Evolutionary conservation across 73 alveolate genomes (phyloP).

Genomic region (Paramecium primaurelia): DNA sequence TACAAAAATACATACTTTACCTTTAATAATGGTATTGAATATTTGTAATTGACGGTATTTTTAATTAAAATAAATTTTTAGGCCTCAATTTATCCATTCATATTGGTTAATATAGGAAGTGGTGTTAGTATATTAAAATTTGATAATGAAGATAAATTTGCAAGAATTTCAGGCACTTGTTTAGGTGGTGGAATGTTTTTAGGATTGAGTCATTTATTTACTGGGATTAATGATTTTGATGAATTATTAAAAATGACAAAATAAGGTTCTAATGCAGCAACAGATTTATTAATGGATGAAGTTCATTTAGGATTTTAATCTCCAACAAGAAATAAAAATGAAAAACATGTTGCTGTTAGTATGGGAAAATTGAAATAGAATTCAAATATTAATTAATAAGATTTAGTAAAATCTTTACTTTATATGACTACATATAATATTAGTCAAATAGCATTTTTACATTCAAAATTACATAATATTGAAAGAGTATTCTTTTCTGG

Average conservation of each 20-base stretch:
- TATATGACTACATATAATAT: conserved; percentile 53
- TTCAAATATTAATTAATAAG: neutral
- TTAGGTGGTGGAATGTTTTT: conserved; percentile 57
- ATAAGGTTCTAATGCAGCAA: conserved; percentile 40
- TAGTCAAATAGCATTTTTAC: conserved; percentile 51
- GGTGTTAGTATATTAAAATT: conserved; percentile 57
- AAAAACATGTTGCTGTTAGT: conserved; percentile 20
- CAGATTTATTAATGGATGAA: conserved; percentile 47
- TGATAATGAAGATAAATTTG: conserved; percentile 32
- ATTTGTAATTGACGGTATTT: conserved; percentile 5
- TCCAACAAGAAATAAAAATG: conserved; percentile 47
- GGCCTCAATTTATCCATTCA: conserved; percentile 43
- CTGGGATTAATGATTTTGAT: conserved; percentile 54
- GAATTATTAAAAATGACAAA: conserved; percentile 41
- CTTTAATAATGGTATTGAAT: neutral
- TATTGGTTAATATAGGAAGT: conserved; percentile 50
- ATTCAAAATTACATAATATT: conserved; percentile 34
- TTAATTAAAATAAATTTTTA: neutral
- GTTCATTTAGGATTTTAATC: conserved; percentile 22
- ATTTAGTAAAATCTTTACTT: conserved; percentile 45
- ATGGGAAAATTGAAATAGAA: conserved; percentile 33
- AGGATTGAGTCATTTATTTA: conserved; percentile 42
- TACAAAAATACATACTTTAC: conserved; percentile 31
- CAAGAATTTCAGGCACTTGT: conserved; percentile 49
- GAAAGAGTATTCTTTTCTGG: conserved; percentile 53